A percentile compares a stretch with the other conserved stretches of the same genome.
These are phyloP conservation scores for Waltiozyma sp. DNA, from an alignment of 1,139 yeast genomes.

Conservation along the genomic window DNA sequence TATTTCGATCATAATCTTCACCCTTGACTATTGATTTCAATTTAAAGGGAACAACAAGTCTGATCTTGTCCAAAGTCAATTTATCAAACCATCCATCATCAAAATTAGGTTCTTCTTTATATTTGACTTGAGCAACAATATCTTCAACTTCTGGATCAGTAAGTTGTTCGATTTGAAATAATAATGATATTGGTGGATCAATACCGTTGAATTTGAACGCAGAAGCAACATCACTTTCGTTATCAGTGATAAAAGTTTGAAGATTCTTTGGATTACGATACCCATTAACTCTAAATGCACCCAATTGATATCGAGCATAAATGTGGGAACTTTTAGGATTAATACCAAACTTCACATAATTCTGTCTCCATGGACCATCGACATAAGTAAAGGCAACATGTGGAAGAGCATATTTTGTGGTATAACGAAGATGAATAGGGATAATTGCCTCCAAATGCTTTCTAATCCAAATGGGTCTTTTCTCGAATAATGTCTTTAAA, in stretches of 20 bases:
- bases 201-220: conserved; percentile 65
- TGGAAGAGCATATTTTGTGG: conserved; percentile 69
- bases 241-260: conserved; percentile 21
- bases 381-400: conserved; percentile 70
- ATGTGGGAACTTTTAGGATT: conserved; percentile 54
- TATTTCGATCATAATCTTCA: conserved; percentile 23
- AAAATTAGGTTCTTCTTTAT: conserved; percentile 34
- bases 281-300: conserved; percentile 55
- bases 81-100: conserved; percentile 69
- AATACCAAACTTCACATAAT: conserved; percentile 70
- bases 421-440: conserved; percentile 38
- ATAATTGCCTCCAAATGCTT: conserved; percentile 55
- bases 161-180: conserved; percentile 77
- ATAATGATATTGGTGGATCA: conserved; percentile 54
- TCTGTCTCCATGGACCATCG: conserved; percentile 93
- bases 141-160: conserved; percentile 50
- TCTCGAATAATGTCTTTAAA: conserved; percentile 43
- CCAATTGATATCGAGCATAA: conserved; percentile 68
- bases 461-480: conserved; percentile 81
- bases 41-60: conserved; percentile 67
- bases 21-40: conserved; percentile 42
- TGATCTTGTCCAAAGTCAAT: conserved; percentile 48
- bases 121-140: conserved; percentile 31
- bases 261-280: conserved; percentile 23
- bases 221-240: conserved; percentile 22